Evolutionary conservation across 2,329 filamentous ascomycete genomes (phyloP), one percentile per base, ranked within the genome.

Genomic region (Colletotrichum acutatum): DNA sequence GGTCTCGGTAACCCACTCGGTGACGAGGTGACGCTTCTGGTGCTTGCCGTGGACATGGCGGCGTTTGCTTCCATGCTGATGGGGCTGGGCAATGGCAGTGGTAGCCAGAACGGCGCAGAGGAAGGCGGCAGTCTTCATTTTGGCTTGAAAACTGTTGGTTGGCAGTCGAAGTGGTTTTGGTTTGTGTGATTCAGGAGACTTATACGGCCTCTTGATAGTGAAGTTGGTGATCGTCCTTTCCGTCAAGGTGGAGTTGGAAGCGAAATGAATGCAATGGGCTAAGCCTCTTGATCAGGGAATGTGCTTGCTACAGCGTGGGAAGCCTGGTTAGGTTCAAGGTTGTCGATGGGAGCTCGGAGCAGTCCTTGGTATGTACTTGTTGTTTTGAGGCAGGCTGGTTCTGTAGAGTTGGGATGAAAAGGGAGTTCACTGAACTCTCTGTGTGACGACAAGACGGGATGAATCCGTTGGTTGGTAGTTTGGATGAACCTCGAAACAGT

Each of bases 1-100:
- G 3, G 83, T 84, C 76, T 87, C 84, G 7, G 85, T 88, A 76
- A 89, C 86, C 83, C 86, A 89, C 77, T 85, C 85, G 54, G 86
- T 88, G 75, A 87, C 83, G 16, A 88, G 71, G 24, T 79, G 84
- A 63, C 82, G 81, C 75, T 81, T 81, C 72, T 76, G 77, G 60
- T 76, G 74, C 69, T 80, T 78, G 62, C 74, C 78, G 74, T 84
- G 83, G 71, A 82, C 82, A 72, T 80, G 83, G 76, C 79, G 79
- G 67, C 78, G 78, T 62, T 80, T 78, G 60, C 74, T 80, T 68
- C 76, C 75, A 76, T 83, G 82, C 76, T 78, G 82, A 74, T 84
- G 85, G 71, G 88, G 88, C 80, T 90, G 86, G 75, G 89, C 89
- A 71, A 85, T 78, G 76, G 84, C 87, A 66, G 82, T 75, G 53